Base-by-base conservation (phyloP, 2,329 filamentous ascomycete species). In the Diaporthe sp. region DNA sequence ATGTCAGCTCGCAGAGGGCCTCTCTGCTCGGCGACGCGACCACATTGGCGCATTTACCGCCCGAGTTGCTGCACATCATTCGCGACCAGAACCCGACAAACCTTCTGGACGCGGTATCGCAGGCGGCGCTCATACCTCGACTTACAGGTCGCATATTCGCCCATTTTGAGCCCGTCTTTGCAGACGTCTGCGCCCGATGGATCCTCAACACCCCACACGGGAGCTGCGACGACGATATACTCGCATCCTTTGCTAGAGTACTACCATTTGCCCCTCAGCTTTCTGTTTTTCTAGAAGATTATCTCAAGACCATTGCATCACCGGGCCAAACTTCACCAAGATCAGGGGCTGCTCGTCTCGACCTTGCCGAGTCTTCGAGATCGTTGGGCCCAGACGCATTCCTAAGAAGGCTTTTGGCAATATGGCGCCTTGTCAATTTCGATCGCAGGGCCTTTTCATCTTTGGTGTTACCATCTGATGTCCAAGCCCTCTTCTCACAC, bases 141-240 rank as follows among this genome's bases (percentile, higher is more conserved):
- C 89, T 91, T 82, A 96, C 95, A 79, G 91, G 95, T 80, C 87
- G 87, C 73, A 86, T 98, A 81, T 95, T 97, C 80, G 86, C 90
- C 77, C 89, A 93, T 80, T 95, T 96, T 83, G 92, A 94, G 81
- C 86, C 89, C 76, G 85, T 96, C 54, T 94, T 97, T 80, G 91
- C 95, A 78, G 96, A 98, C 83, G 87, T 97, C 67, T 95, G 93
- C 83, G 93, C 95, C 76, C 88, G 93, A 86, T 97, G 95, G 95
- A 86, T 93, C 58, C 86, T 87, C 80, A 82, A 85, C 81, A 79
- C 85, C 38, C 82, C 83, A 38, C 83, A 81, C 55, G 80, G 83
- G 77, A 78, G 77, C 72, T 82, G 79, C 78, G 83, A 83, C 78
- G 83, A 82, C 79, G 83, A 79, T 72, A 84, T 93, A 70, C 88